Base-by-base conservation (phyloP, 2,329 filamentous ascomycete genomes). In the Verticillium zaregamsianum region DNA sequence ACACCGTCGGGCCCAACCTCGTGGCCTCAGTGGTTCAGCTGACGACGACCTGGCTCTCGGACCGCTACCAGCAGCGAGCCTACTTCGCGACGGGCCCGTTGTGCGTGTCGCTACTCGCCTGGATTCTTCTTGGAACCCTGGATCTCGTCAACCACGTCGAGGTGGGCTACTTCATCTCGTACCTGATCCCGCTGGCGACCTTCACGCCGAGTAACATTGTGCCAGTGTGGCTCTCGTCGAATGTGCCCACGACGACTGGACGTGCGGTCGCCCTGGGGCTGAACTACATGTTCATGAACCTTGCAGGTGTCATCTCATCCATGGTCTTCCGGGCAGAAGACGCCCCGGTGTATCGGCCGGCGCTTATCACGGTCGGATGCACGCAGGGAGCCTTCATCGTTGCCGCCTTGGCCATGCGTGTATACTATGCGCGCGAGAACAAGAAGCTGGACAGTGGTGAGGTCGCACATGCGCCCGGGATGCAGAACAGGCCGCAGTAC, bases 281-380 rank as follows among this genome's bases (percentile, higher is more conserved):
- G 33, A 65, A 63, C 55, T 65, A 61, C 49, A 63, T 55, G 49
- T 77, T 86, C 66, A 90, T 90, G 3, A 93, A 93, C 66, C 72
- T 92, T 39, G 93, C 93, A 88, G 90, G 89, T 4, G 76, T 92
- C 0, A 86, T 92, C 0, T 80, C 81, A 32, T 86, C 83, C 64
- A 91, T 92, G 67, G 89, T 92, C 65, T 92, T 91, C 75, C 80
- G 82, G 2, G 77, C 81, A 37, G 75, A 85, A 64, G 86, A 90
- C 67, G 84, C 83, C 11, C 89, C 89, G 0, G 85, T 88, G 67
- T 91, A 91, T 67, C 80, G 86, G 62, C 87, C 77, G 1, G 89
- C 89, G 0, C 72, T 91, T 52, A 82, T 86, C 37, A 90, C 87
- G n/a, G 49, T 28, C 5, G 49, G 20, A 15, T 20, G 20, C 49